phyloP scores from a whole-genome alignment of 257 asterid genomes.

The Nicotiana obtusifolia region DNA sequence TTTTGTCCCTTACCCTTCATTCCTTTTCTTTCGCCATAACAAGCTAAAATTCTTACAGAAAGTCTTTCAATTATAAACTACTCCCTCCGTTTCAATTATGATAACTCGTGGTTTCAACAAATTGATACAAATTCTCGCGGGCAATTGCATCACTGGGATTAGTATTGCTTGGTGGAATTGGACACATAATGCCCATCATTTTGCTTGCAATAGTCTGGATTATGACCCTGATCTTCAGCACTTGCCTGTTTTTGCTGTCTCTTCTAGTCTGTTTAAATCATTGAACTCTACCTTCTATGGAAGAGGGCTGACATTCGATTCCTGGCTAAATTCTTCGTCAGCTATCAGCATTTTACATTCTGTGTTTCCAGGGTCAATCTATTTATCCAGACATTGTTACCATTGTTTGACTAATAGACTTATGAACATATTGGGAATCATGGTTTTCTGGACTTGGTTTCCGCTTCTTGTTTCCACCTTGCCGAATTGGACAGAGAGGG shows the following conservation, averaged over 20 bases:
- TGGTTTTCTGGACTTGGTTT: slow-evolving; percentile 86
- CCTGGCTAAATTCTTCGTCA: slow-evolving; percentile 55
- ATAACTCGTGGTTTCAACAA: slow-evolving; percentile 37
- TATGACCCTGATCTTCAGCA: slow-evolving; percentile 92
- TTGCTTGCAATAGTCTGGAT: slow-evolving; percentile 74
- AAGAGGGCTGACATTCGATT: slow-evolving; percentile 56
- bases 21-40: no score
- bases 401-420: slow-evolving; percentile 65
- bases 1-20: no score
- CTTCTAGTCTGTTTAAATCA: slow-evolving; percentile 38
- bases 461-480: slow-evolving; percentile 60
- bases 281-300: slow-evolving; percentile 56
- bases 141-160: slow-evolving; percentile 83
- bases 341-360: slow-evolving; percentile 67
- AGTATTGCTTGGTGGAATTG: slow-evolving; percentile 99
- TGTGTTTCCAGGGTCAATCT: slow-evolving; percentile 72
- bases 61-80: no score
- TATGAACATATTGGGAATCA: slow-evolving; percentile 56
- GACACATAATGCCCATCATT: slow-evolving; percentile 92
- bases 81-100: no score
- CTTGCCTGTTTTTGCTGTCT: slow-evolving; percentile 70
- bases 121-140: slow-evolving; percentile 56
- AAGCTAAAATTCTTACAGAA: no score
- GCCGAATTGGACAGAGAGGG: slow-evolving; percentile 65
- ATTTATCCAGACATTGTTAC: slow-evolving; percentile 58